phyloP scores from a whole-genome alignment of 352 stramenopile genomes.

The Pythium rhizo-oryzae region DNA sequence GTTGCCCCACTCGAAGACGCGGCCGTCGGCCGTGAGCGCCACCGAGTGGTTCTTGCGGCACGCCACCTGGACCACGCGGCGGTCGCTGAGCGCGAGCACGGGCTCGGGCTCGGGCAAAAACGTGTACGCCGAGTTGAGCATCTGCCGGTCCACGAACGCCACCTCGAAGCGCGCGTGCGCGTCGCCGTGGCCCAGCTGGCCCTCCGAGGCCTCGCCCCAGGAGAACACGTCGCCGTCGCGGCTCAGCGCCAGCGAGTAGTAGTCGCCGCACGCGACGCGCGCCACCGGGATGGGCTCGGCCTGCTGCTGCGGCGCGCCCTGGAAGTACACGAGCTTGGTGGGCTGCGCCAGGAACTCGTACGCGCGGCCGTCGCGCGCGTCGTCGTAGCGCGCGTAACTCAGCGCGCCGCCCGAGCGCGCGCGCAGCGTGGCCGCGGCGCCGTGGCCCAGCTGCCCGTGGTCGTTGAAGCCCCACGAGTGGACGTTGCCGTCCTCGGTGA shows the following conservation, averaged over 20 bases:
- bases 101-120: constrained; percentile 66
- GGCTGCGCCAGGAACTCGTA: constrained; percentile 49
- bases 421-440: constrained; percentile 44
- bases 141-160: constrained; percentile 58
- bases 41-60: constrained; percentile 65
- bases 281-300: constrained; percentile 62
- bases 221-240: constrained; percentile 69
- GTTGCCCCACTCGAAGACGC: constrained; percentile 73
- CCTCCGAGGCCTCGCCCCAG: constrained; percentile 76
- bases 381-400: constrained; percentile 51
- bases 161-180: constrained; percentile 58
- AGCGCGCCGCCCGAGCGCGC: constrained; percentile 41
- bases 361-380: constrained; percentile 47
- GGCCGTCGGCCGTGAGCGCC: constrained; percentile 41
- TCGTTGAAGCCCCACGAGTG: constrained; percentile 82
- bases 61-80: constrained; percentile 45
- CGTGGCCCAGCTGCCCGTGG: constrained; percentile 75
- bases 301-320: constrained; percentile 52
- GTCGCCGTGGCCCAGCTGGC: constrained; percentile 68
- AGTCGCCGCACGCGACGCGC: constrained; percentile 67
- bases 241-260: constrained; percentile 67
- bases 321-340: constrained; percentile 65
- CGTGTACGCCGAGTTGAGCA: constrained; percentile 74
- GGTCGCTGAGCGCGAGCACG: constrained; percentile 51
- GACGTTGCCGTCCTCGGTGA: constrained; percentile 58